Base-by-base conservation (phyloP, 2,329 filamentous ascomycete genomes). In the Orbilia brochopaga region DNA sequence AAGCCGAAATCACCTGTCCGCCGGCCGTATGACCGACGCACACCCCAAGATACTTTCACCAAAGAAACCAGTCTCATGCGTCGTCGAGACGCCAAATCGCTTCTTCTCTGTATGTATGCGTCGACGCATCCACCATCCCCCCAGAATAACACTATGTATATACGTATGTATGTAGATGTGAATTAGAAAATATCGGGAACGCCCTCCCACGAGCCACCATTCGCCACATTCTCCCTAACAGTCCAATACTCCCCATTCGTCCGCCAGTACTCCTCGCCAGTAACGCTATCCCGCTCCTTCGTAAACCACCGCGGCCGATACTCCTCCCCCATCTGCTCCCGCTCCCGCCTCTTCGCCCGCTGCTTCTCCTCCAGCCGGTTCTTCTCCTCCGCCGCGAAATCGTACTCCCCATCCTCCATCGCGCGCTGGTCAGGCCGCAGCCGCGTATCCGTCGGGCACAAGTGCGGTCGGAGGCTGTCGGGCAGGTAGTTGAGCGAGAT, bases 331-430 rank as follows among this genome's bases (percentile, higher is more conserved):
- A 81, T 85, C 30, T 85, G 84, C 80, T 99, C 93, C 23, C 92
- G 84, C 67, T 84, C 81, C 61, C 90, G 82, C 73, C 94, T 83
- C 67, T 88, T 88, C 8, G 88, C 87, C 69, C 94, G 85, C 82
- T 99, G 94, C 74, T 88, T 92, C 81, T 97, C 90, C 80, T 99
- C 94, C 0, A 99, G 86, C 0, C 94, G 85, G 77, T 93, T 94
- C 85, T 99, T 99, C 83, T 99, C 94, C 3, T 85, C 86, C 0
- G 93, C 94, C 0, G 94, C 94, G 69, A 94, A 84, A 77, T 97
- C 93, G 78, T 99, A 99, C 80, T 92, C 87, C n/a, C 93, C 94
- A 73, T 97, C 92, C 79, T 99, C 94, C 94, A 99, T 99, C 1
- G 94, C 94, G 10, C 94, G 85, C 81, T 99, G 94, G 79, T 99